Evolutionary conservation across 805 yeast genomes (phyloP), one percentile per base, ranked within the genome.

Genomic region (Wickerhamomyces kurtzmanii): DNA sequence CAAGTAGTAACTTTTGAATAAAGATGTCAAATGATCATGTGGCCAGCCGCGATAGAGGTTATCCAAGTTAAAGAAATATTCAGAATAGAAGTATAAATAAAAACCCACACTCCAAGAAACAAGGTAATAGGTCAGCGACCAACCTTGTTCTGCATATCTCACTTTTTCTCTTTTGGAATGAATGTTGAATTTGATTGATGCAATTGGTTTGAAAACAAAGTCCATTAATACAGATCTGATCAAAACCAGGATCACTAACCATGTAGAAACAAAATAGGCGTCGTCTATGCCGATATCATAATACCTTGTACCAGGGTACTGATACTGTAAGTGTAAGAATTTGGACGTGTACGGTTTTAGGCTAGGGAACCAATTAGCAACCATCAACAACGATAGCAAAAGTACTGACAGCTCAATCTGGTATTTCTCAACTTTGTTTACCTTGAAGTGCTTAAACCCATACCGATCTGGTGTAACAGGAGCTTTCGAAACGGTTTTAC

Each of bases 81-180:
- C 66, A 4, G 86, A 71, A 26, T 62, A 34, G 33, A 49, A 53
- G 43, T 79, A 75, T 12, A 85, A 53, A 33, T 61, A 60, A 32
- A 68, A 53, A 1, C 94, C 95, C 32, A 57, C 55, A 1, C 48
- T 25, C 47, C 75, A 75, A 8, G 82, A 67, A 8, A 55, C 39
- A 6, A 66, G 39, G 56, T 73, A 82, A 49, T 80, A 82, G 6
- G 70, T 42, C 12, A 71, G 49, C 19, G 71, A 60, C 95, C 95
- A 86, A 28, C 84, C 75, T 59, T 85, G 96, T 53, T 85, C 96
- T 31, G 84, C 80, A 47, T 82, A 85, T 32, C 95, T 66, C 31
- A 69, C 69, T 14, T 62, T 57, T 1, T 78, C 68, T 41, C 73
- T 75, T 11, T 48, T 50, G 3, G 64, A 53, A 22, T 51, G 51